Evolutionary conservation across 2,329 filamentous ascomycete genomes (phyloP).

Genomic region (Fusarium secorum): DNA sequence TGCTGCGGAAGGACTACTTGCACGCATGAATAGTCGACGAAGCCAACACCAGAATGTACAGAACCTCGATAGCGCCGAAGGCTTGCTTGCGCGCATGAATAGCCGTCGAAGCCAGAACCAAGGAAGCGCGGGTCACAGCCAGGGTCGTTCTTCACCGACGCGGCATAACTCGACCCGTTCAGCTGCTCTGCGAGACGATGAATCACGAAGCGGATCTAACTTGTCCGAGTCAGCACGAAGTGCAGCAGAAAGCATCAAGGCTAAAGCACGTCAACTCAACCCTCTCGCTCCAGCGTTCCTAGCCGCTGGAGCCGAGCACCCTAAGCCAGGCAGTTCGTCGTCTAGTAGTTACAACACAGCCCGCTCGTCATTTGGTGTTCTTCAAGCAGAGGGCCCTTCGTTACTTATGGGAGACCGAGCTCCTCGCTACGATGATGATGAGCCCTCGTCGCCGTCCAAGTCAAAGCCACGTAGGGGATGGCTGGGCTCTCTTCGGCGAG

Average conservation of each 20-base stretch:
- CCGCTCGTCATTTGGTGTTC: constrained; percentile 58
- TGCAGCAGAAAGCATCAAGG: constrained; percentile 52
- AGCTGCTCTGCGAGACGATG: constrained; percentile 52
- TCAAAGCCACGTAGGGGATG: constrained; percentile 65
- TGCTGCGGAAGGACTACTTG: constrained; percentile 60
- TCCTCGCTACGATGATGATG: constrained; percentile 47
- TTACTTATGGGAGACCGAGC: constrained; percentile 51
- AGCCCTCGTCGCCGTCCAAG: constrained; percentile 65
- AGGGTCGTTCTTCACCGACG: constrained; percentile 51
- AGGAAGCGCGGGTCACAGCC: constrained; percentile 18
- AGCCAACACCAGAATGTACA: constrained; percentile 25
- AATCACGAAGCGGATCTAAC: constrained; percentile 63
- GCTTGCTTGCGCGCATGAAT: constrained; percentile 57
- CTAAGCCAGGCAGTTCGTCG: constrained; percentile 52
- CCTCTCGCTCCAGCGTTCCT: constrained; percentile 44
- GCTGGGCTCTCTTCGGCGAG: constrained; percentile 73
- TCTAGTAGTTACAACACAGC: constrained; percentile 62
- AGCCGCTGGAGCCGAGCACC: constrained; percentile 39
- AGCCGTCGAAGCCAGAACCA: constrained; percentile 36
- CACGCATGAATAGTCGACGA: constrained; percentile 50
- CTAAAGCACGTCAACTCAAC: constrained; percentile 47
- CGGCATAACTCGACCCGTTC: constrained; percentile 50
- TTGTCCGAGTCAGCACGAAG: constrained; percentile 63
- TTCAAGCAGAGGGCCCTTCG: constrained; percentile 62
- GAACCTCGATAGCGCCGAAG: constrained; percentile 59